Evolutionary conservation across 2,329 filamentous ascomycete species (phyloP), one percentile per base, ranked within the genome.

Genomic region (Xylariaceae sp.): DNA sequence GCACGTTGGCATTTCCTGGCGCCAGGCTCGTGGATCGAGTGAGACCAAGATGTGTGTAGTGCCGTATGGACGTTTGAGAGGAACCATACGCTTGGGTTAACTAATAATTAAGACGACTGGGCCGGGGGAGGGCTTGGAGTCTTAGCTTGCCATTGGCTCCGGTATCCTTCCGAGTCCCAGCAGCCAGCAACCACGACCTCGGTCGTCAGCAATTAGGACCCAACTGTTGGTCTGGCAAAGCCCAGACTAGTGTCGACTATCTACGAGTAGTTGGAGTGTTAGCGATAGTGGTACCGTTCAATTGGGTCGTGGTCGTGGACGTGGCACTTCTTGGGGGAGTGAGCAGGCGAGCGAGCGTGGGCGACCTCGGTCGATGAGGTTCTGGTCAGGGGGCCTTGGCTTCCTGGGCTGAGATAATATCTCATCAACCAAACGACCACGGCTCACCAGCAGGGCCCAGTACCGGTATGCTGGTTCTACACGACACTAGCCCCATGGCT

Each of bases 11-110:
- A 60, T 58, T 59, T 55, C 61, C 62, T 58, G 50, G 61, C 56
- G 47, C 62, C 62, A 58, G 62, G 62, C 63, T 63, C 62, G 56
- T 56, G 62, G 62, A 62, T 62, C 60, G 55, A 55, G 57, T 59
- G 57, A 62, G 59, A 64, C 56, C 35, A 50, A 44, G 47, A 47
- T 47, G 57, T 41, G 37, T 41, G 37, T 41, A 41, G 37, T 41
- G 37, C 13, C 9, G 13, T 41, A 7, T 41, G 37, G 45, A 17
- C 47, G 49, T 52, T 53, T 53, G 49, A 55, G 41, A 44, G 53
- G 60, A 61, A 51, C 62, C 62, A 64, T 23, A 57, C 57, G 52
- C 53, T 60, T 58, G 62, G 62, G 60, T 59, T 59, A 30, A 30
- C 23, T 30, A 53, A 58, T 61, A 45, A 13, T 54, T 51, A 58